Percentiles rank a stretch among this genome's conserved stretches.
Conservation (phyloP, 768 basidiomycete species). For the Mycena belliarum region DNA sequence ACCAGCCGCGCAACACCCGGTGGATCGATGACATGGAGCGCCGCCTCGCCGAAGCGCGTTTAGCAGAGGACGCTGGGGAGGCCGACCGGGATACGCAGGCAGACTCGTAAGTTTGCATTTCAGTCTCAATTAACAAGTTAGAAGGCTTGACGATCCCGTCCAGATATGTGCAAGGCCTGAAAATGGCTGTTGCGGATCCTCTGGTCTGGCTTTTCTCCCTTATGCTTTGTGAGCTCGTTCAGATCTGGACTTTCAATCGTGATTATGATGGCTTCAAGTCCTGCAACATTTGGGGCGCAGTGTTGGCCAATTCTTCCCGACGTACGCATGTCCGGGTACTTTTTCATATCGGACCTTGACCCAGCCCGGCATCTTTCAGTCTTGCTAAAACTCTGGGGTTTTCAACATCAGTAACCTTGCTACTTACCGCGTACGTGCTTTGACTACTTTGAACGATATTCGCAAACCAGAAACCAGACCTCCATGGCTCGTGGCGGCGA, state of each 20-base stretch:
- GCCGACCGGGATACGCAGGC: constrained; percentile 42
- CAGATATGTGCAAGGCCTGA: constrained; percentile 39
- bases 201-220: constrained; percentile 43
- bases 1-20: constrained; percentile 45
- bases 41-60: constrained; percentile 44
- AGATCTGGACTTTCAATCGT: no score
- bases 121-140: neutral
- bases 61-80: constrained; percentile 49
- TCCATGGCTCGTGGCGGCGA: constrained; percentile 43
- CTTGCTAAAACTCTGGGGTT: constrained; percentile 47
- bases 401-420: constrained; percentile 41
- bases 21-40: constrained; percentile 42
- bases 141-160: neutral
- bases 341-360: neutral
- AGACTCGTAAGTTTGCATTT: constrained; percentile 38
- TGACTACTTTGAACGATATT: neutral
- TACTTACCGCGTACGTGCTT: constrained; percentile 43
- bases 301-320: constrained; percentile 49
- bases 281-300: constrained; percentile 40
- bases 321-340: constrained; percentile 32
- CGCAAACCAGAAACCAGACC: constrained; percentile 33
- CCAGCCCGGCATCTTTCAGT: constrained; percentile 19
- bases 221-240: constrained; percentile 36
- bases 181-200: constrained; percentile 39
- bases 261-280: constrained; percentile 19